These are phyloP conservation scores for Protomyces gravidus DNA, from an alignment of 1,139 yeast genomes.

Conservation along the genomic window DNA sequence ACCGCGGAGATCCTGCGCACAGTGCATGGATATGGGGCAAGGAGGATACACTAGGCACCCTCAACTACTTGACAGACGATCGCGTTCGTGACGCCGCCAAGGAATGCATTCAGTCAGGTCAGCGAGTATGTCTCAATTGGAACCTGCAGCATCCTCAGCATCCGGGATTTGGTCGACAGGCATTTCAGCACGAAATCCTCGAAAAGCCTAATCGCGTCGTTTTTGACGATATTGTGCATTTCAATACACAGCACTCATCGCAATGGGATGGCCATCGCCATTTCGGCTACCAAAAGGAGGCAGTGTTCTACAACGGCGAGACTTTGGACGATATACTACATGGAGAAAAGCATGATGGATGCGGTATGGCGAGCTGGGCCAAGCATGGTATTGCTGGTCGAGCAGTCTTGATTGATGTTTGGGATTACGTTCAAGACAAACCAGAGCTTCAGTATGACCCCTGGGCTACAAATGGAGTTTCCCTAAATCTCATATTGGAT, in stretches of 20 bases:
- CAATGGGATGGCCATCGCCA: conserved; percentile 43
- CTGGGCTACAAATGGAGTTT: conserved; percentile 36
- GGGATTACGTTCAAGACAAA: conserved; percentile 37
- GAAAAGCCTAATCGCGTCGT: conserved; percentile 14
- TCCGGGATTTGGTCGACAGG: conserved; percentile 18
- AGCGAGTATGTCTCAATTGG: conserved; percentile 29
- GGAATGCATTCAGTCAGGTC: conserved; percentile 15
- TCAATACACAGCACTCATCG: conserved; percentile 40
- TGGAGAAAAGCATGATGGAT: conserved; percentile 37
- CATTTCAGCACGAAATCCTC: conserved; percentile 14
- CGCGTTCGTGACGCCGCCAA: conserved; percentile 20
- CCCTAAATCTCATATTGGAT: conserved; percentile 35
- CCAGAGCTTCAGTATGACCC: conserved; percentile 37
- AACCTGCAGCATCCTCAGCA: conserved; percentile 16
- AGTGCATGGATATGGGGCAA: conserved; percentile 31
- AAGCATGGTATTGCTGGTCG: conserved; percentile 40
- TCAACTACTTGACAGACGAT: conserved; percentile 28
- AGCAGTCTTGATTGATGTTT: conserved; percentile 40
- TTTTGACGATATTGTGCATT: conserved; percentile 37
- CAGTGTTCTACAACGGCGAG: conserved; percentile 37
- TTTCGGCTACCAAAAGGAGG: conserved; percentile 34
- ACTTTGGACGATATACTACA: conserved; percentile 36
- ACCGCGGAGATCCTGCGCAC: conserved; percentile 27
- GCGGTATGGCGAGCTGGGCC: conserved; percentile 37
- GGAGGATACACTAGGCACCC: conserved; percentile 30